phyloP scores from a whole-genome alignment of 2,329 filamentous ascomycete species.

The Hypoxylon sp. region DNA sequence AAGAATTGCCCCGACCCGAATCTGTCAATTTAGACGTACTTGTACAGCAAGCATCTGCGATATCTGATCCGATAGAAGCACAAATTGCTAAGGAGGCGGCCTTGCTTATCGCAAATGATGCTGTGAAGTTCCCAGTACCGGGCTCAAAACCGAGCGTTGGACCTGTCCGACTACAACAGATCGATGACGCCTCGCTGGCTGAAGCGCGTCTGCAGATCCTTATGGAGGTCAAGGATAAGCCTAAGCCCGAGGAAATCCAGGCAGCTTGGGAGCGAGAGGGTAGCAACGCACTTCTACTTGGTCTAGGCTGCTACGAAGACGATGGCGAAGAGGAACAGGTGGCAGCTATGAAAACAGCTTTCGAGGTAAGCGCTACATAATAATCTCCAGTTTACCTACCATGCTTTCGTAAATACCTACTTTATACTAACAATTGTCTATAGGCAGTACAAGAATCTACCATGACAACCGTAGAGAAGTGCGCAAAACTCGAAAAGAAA shows the following conservation, averaged over 20 bases:
- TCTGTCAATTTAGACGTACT: slow-evolving; percentile 79
- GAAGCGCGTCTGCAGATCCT: slow-evolving; percentile 84
- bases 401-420: too few relatives aligned
- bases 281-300: slow-evolving; percentile 75
- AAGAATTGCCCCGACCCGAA: slow-evolving; percentile 81
- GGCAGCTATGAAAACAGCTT: slow-evolving; percentile 76
- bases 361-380: slow-evolving; percentile 72
- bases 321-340: slow-evolving; percentile 80
- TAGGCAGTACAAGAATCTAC: slow-evolving; percentile 81
- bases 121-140: slow-evolving; percentile 79
- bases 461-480: slow-evolving; percentile 80
- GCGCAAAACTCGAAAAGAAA: slow-evolving; percentile 94
- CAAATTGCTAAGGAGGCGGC: slow-evolving; percentile 84
- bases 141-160: slow-evolving; percentile 75
- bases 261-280: slow-evolving; percentile 68
- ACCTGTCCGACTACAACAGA: slow-evolving; percentile 70
- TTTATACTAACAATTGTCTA: slow-evolving; percentile 33
- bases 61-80: slow-evolving; percentile 75
- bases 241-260: slow-evolving; percentile 67
- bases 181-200: slow-evolving; percentile 80
- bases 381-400: background rate
- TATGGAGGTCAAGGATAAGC: slow-evolving; percentile 73
- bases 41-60: slow-evolving; percentile 72
- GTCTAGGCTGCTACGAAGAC: slow-evolving; percentile 84
- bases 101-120: slow-evolving; percentile 85